Base-by-base conservation (phyloP, 768 basidiomycete genomes). In the Wakefieldia striispora region DNA sequence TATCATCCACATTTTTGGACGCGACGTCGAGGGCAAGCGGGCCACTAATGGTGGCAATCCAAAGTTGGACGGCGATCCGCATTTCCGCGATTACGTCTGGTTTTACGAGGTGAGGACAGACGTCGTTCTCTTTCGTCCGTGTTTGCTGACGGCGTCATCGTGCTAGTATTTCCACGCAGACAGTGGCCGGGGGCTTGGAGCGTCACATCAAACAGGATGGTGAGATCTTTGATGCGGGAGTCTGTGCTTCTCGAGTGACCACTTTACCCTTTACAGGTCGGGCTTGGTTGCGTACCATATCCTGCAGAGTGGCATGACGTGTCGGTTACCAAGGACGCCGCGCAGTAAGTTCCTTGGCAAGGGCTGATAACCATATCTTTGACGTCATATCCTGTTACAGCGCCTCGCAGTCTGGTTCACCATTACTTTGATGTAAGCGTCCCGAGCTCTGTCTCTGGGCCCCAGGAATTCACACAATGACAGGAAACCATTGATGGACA, bases 171-270 rank as follows among this genome's bases (percentile, higher is more conserved):
- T 98, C 84, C 89, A 97, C 66, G 95, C 84, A 13, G 93, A 99
- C 58, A 84, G 77, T 49, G 97, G 97, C 17, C 81, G 84, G 50
- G 97, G 97, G 17, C 78, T 99, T 12, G 97, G 97, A 35, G 97
- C 95, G 3, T 97, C 94, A 6, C 97, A 99, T 71, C 97, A 99
- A 69, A 97, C 95, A 53, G 97, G 97, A 58, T 99, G 95, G 95
- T 86, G 62, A 70, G 55, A 29, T 40, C 2, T 20, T 34, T 6
- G 14, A 26, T 13, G 21, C 14, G 17, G 20, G 13, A 31, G 8
- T 20, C 29, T 9, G 8, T 23, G 9, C 17, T 19, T 14, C 6
- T 39, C 43, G 38, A 43, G 6, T 27, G 21, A 11, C 40, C n/a
- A 13, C 24, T 24, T 33, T 13, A 14, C 45, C 13, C 6, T 42